Evolutionary conservation across 1,139 yeast genomes (phyloP).

Genomic region (Zygosaccharomyces sapae): DNA sequence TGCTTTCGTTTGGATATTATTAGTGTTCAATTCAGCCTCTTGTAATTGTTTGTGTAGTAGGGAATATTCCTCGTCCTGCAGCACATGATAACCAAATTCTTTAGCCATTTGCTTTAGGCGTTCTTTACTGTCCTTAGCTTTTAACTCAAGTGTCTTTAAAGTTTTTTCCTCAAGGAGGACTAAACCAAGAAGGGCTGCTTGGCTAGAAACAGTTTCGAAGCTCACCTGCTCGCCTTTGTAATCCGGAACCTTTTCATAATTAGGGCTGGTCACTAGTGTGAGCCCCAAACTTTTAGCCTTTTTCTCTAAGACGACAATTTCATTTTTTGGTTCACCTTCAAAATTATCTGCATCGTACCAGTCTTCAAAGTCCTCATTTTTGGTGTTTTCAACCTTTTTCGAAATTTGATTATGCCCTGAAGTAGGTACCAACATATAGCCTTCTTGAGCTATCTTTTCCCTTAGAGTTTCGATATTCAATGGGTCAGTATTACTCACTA

Average conservation of each 20-base stretch:
- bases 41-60: slow-evolving; percentile 7
- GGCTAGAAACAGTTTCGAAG: slow-evolving; percentile 6
- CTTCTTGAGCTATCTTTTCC: not conserved
- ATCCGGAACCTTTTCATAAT: slow-evolving; percentile 2
- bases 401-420: not conserved
- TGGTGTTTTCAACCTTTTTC: not conserved
- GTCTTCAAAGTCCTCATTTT: slow-evolving; percentile 3
- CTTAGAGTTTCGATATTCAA: not conserved
- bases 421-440: not conserved
- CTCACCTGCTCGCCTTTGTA: not conserved
- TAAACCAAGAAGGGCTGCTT: slow-evolving; percentile 15
- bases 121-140: slow-evolving; percentile 8
- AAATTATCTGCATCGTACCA: not conserved
- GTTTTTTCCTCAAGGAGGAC: slow-evolving; percentile 11
- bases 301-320: slow-evolving; percentile 9
- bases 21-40: slow-evolving; percentile 30
- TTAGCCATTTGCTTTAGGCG: slow-evolving; percentile 19
- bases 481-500: not conserved
- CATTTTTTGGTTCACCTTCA: not conserved
- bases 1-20: slow-evolving; percentile 36
- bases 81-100: slow-evolving; percentile 25
- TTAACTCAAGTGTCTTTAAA: slow-evolving; percentile 5
- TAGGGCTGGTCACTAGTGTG: slow-evolving; percentile 10
- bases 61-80: slow-evolving; percentile 35
- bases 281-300: slow-evolving; percentile 36